Conservation (phyloP, 225 moss, liverwort and hornwort genomes). For the Pseudisothecium myosuroides region DNA sequence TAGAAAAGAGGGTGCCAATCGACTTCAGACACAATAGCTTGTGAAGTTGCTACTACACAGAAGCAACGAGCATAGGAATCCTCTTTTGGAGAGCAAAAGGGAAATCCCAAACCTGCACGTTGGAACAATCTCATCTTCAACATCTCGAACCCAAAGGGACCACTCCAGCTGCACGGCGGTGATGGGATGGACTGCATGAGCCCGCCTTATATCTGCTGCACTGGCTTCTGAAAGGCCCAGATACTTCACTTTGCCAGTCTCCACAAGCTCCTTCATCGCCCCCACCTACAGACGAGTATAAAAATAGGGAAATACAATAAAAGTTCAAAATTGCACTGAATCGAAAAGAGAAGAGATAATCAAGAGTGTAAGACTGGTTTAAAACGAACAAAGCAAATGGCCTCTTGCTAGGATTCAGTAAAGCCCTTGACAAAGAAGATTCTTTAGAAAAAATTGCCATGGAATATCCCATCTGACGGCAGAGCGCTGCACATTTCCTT, state of each 20-base stretch:
- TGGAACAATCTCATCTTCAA: constrained; percentile 17
- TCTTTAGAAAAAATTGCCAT: background rate
- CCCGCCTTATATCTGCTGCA: constrained; percentile 17
- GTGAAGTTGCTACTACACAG: background rate
- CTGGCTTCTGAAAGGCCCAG: constrained; percentile 29
- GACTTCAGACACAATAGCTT: background rate
- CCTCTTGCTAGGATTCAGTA: background rate
- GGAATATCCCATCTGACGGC: background rate
- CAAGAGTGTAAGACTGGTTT: background rate
- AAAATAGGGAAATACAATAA: background rate
- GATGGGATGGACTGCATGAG: constrained; percentile 20
- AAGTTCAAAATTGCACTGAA: background rate
- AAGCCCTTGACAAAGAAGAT: background rate
- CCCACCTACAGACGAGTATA: constrained; percentile 8
- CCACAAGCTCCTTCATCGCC: constrained; percentile 25
- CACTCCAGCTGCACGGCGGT: constrained; percentile 24
- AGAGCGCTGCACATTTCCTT: background rate
- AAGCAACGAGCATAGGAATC: background rate
- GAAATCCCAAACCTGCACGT: constrained; percentile 8
- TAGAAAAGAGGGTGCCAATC: background rate
- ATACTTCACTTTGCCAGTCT: constrained; percentile 20
- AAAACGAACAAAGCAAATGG: background rate
- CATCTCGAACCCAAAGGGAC: constrained; percentile 24
- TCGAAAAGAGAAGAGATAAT: background rate
- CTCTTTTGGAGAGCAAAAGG: background rate